Conservation (phyloP, 768 basidiomycete species). For the Lactarius indigo region DNA sequence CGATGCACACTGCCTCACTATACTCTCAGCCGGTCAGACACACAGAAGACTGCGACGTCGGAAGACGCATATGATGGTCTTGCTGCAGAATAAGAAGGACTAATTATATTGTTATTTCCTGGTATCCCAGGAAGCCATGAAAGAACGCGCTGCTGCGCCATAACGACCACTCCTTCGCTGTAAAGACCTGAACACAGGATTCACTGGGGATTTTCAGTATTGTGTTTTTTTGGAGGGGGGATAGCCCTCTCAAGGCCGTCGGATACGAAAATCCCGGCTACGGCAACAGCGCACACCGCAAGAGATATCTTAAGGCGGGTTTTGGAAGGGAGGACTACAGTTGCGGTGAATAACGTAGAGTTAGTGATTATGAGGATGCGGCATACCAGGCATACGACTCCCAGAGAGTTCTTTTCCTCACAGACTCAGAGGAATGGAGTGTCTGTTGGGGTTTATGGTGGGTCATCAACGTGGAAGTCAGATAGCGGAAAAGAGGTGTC, state of each 20-base stretch:
- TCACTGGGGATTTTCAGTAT: background rate
- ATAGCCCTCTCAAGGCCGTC: conserved; percentile 31
- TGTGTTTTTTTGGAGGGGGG: conserved; percentile 21
- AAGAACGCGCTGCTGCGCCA: background rate
- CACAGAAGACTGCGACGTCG: background rate
- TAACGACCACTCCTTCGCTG: background rate
- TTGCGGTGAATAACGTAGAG: conserved; percentile 14
- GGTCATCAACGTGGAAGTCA: conserved; percentile 1
- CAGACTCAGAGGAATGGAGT: conserved; percentile 17
- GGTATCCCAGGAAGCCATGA: background rate
- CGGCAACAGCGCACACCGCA: conserved; percentile 32
- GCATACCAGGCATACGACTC: conserved; percentile 43
- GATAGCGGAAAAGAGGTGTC: background rate
- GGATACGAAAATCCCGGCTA: conserved; percentile 32
- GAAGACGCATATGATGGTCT: conserved; percentile 25
- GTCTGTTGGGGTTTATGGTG: background rate
- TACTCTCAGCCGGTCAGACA: conserved; percentile 3
- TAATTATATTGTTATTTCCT: background rate
- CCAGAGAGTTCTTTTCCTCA: conserved; percentile 35
- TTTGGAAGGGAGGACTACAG: conserved; percentile 34
- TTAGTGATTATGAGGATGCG: conserved; percentile 1
- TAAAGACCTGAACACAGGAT: background rate
- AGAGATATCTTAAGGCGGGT: conserved; percentile 34
- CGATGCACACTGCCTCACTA: conserved; percentile 4
- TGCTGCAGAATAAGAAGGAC: conserved; percentile 2